Evolutionary conservation across 2,329 filamentous ascomycete species (phyloP).

Genomic region (Fusarium agapanthi): DNA sequence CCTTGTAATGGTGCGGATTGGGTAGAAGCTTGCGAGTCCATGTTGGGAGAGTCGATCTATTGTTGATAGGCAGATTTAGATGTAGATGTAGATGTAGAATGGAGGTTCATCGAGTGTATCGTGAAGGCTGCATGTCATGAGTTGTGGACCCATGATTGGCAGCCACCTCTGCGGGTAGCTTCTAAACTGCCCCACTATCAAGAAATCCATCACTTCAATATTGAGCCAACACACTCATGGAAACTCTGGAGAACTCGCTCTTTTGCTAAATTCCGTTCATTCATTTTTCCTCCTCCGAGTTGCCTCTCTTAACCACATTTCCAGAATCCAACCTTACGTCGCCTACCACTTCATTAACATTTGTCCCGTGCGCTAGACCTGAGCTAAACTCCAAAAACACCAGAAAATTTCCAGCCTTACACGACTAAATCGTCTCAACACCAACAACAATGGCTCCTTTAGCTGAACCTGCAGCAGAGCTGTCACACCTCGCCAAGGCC

Average conservation of each 20-base stretch:
- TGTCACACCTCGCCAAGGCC: constrained; percentile 72
- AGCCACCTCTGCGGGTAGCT: constrained; percentile 10
- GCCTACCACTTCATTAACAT: background rate
- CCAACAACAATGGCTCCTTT: constrained; percentile 54
- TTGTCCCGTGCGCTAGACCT: constrained; percentile 4
- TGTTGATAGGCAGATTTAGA: background rate
- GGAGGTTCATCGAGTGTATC: background rate
- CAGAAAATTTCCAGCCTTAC: constrained; percentile 30
- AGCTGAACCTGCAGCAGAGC: constrained; percentile 59
- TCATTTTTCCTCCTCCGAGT: background rate
- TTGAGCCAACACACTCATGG: background rate
- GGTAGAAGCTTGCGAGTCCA: constrained; percentile 38
- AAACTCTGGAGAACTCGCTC: background rate
- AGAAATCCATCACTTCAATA: constrained; percentile 1
- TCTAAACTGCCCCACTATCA: constrained; percentile 14
- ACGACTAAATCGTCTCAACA: constrained; percentile 9
- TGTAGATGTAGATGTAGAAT: constrained; percentile 12
- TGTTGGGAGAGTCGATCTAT: constrained; percentile 21
- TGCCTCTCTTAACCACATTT: background rate
- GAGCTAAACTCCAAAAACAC: background rate
- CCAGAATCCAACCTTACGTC: background rate
- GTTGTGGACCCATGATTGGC: constrained; percentile 22
- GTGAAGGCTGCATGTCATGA: constrained; percentile 21
- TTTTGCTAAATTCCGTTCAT: background rate
- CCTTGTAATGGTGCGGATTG: constrained; percentile 16